Percentiles rank a stretch among this genome's conserved stretches.
These are phyloP conservation scores for Aspergillus brasiliensis DNA, from an alignment of 2,329 filamentous ascomycete species.

Conservation along the genomic window DNA sequence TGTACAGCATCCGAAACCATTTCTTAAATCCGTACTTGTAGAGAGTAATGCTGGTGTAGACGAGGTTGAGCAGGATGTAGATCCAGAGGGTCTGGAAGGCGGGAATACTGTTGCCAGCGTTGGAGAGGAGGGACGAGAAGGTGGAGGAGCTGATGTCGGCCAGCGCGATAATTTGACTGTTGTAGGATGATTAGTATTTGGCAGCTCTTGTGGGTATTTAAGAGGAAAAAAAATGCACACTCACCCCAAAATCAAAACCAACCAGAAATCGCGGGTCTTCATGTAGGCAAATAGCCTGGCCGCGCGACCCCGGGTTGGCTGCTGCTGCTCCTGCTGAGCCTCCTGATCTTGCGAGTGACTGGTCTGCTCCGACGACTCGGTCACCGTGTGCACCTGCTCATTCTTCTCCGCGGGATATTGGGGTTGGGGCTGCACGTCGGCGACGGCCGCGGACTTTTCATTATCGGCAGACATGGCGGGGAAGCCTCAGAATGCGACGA, in stretches of 20 bases:
- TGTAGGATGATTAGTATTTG: not conserved
- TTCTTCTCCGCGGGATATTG: not conserved
- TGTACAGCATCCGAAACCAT: constrained; percentile 64
- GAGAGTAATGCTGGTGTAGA: constrained; percentile 78
- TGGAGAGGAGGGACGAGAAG: constrained; percentile 73
- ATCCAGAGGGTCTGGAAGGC: constrained; percentile 96
- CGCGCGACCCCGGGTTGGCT: not conserved
- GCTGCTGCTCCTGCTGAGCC: not conserved
- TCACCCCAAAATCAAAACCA: constrained; percentile 4
- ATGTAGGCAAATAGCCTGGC: constrained; percentile 5
- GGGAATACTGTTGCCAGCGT: constrained; percentile 74
- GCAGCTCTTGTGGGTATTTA: not conserved
- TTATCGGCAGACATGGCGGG: constrained; percentile 3
- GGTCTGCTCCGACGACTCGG: not conserved
- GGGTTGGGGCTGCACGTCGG: constrained; percentile 5
- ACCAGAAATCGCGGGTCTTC: constrained; percentile 11
- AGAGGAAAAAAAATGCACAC: not conserved
- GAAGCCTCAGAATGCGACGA: not conserved
- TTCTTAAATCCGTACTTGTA: constrained; percentile 74
- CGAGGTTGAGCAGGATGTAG: constrained; percentile 77
- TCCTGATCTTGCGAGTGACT: not conserved
- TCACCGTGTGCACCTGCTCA: constrained; percentile 1
- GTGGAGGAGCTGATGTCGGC: constrained; percentile 49
- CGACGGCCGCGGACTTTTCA: constrained; percentile 1
- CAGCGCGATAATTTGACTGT: constrained; percentile 7